Conservation (phyloP, 2,329 filamentous ascomycete species). For the Leptographium lundbergii region DNA sequence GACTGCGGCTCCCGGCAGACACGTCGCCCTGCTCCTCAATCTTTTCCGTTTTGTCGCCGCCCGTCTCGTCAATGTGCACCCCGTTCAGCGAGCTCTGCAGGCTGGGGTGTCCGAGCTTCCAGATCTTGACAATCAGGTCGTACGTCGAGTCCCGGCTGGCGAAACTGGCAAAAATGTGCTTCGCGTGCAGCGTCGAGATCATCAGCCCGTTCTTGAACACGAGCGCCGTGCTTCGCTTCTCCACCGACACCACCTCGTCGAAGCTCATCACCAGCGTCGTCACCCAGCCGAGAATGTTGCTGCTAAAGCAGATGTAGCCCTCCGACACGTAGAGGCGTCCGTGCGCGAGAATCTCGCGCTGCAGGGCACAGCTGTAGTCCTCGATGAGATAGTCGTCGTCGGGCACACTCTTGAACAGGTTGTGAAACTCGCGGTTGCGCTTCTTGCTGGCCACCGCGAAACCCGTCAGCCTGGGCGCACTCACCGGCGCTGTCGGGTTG, state of each 20-base stretch:
- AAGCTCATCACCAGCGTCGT: conserved; percentile 97
- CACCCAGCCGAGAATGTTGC: conserved; percentile 96
- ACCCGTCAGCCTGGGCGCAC: conserved; percentile 69
- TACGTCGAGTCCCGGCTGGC: conserved; percentile 92
- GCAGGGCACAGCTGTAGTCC: conserved; percentile 92
- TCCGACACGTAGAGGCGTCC: conserved; percentile 93
- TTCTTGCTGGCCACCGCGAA: conserved; percentile 96
- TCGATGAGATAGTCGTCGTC: conserved; percentile 98
- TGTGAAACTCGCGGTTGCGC: conserved; percentile 90
- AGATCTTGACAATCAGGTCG: conserved; percentile 93
- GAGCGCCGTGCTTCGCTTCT: conserved; percentile 91
- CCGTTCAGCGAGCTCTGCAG: conserved; percentile 86
- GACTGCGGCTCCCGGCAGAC: conserved; percentile 33
- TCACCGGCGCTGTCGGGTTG: conserved; percentile 43
- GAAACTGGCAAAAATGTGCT: conserved; percentile 92
- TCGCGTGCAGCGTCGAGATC: conserved; percentile 88
- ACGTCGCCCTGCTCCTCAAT: conserved; percentile 45
- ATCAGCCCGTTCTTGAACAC: conserved; percentile 96
- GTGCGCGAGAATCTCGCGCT: conserved; percentile 89
- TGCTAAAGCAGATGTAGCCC: conserved; percentile 95
- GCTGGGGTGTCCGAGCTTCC: conserved; percentile 91
- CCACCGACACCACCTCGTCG: conserved; percentile 91
- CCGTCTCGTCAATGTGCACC: conserved; percentile 65
- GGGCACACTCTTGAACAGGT: conserved; percentile 87
- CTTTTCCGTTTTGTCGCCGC: conserved; percentile 87